Base-by-base conservation (phyloP, 2,329 filamentous ascomycete species). In the Teratosphaeria nubilosa region DNA sequence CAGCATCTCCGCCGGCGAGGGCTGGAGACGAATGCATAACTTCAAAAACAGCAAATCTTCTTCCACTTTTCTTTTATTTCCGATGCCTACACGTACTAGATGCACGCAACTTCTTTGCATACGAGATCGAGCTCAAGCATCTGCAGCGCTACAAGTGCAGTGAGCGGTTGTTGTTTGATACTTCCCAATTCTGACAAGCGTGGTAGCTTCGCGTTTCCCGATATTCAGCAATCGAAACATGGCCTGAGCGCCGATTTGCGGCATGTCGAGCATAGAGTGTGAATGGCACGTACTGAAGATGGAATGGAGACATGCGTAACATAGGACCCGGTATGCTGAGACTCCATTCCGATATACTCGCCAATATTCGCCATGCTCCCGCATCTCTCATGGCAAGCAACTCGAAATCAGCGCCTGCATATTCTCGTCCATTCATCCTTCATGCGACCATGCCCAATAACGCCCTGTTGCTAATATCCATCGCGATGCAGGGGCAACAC, bases 1-100 rank as follows among this genome's bases (percentile, higher is more conserved):
- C 55, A 57, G 25, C 56, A 58, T 67, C 61, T 59, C 59, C 59
- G 51, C 45, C 60, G 55, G 25, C 53, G 59, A 59, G 55, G 59
- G 63, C 62, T 63, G 62, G 62, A 66, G 66, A 70, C 66, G 67
- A 70, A 70, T 69, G 68, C 66, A 71, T 69, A 68, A 70, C 66
- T 34, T 57, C 25, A 34, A 20, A 52, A 56, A 56, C 34, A 48
- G 25, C 31, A 56, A 48, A 30, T 30, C 1, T 34, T 27, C 9
- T 56, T 34, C 32, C 37, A 27, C 9, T 30, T 31, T 9, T 48
- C 34, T 50, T 30, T 20, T 20, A 14, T 22, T 22, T 20, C 5
- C n/a, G 41, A 48, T 48, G 5, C 5, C 41, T 20, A 41, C 14
- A 41, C 34, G 6, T 41, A n/a, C 14, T 7, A n/a, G 16, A 48